phyloP scores from a whole-genome alignment of 345 rosid species.

The Arabis hirsuta region DNA sequence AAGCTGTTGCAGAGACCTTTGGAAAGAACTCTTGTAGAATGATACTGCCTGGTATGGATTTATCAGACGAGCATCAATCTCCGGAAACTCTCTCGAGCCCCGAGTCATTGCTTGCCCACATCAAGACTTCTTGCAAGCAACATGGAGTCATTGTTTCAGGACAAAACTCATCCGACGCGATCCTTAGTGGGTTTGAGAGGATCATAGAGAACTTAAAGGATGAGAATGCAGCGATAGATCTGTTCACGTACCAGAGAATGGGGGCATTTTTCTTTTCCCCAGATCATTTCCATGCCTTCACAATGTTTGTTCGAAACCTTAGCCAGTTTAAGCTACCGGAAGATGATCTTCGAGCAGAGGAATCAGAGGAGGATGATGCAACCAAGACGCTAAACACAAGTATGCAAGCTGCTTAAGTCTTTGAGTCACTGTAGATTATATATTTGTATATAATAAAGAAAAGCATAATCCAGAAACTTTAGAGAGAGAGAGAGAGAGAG shows the following conservation, averaged over 20 bases:
- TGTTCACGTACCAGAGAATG: constrained; percentile 78
- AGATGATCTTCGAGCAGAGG: constrained; percentile 55
- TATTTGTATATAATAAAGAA: constrained; percentile 15
- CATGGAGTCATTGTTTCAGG: constrained; percentile 61
- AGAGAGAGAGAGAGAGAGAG: neutral
- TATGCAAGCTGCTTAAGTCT: constrained; percentile 2
- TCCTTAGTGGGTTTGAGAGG: constrained; percentile 54
- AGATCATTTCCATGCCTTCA: constrained; percentile 70
- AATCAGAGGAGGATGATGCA: constrained; percentile 37
- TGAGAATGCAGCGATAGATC: constrained; percentile 42
- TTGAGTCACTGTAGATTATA: neutral
- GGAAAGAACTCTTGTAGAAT: constrained; percentile 67
- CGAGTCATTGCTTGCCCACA: constrained; percentile 54
- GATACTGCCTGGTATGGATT: constrained; percentile 73
- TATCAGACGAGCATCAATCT: constrained; percentile 56
- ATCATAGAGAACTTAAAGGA: constrained; percentile 51
- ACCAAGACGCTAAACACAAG: neutral
- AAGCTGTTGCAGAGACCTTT: constrained; percentile 56
- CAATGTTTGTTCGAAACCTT: constrained; percentile 58
- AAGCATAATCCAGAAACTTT: neutral
- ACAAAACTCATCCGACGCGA: constrained; percentile 53
- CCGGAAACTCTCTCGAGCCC: constrained; percentile 56
- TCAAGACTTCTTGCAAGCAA: constrained; percentile 55
- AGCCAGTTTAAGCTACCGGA: constrained; percentile 49
- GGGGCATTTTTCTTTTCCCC: constrained; percentile 86